Conservation (phyloP, 345 rosid species). For the Syzygium jambos region DNA sequence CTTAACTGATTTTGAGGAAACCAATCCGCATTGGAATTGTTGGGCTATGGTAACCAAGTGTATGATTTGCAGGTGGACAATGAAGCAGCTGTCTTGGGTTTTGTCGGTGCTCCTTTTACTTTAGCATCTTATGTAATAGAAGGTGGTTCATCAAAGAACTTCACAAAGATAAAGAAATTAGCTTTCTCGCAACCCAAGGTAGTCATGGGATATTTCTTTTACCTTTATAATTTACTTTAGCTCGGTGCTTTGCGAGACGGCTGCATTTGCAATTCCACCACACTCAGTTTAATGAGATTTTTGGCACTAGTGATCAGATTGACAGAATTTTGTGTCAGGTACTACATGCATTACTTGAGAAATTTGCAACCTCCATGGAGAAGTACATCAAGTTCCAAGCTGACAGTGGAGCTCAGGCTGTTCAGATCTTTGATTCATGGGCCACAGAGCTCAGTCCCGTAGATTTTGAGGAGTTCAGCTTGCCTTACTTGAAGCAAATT, state of each 20-base stretch:
- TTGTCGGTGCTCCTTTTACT: conserved; percentile 99
- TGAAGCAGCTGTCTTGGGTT: conserved; percentile 83
- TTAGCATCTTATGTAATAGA: conserved; percentile 90
- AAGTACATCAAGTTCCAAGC: conserved; percentile 82
- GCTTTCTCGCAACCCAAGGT: conserved; percentile 97
- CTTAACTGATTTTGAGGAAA: background rate
- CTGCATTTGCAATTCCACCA: background rate
- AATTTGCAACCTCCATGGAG: conserved; percentile 84
- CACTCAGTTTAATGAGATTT: background rate
- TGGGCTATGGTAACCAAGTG: background rate
- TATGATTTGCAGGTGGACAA: conserved; percentile 48
- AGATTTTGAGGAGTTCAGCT: conserved; percentile 87
- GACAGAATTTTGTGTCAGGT: conserved; percentile 34
- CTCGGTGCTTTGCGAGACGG: background rate
- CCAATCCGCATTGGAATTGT: background rate
- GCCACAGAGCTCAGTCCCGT: conserved; percentile 96
- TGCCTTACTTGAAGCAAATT: conserved; percentile 82
- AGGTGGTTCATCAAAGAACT: conserved; percentile 97
- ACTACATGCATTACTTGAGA: conserved; percentile 75
- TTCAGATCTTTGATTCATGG: conserved; percentile 96
- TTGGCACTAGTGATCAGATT: background rate
- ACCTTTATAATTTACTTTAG: background rate
- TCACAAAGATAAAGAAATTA: conserved; percentile 66
- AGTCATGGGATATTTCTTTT: background rate
- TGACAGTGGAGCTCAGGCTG: conserved; percentile 91